Evolutionary conservation across 192 early-diverging fungal species (phyloP), one percentile per base, ranked within the genome.

Genomic region (Backusella psychrophila): DNA sequence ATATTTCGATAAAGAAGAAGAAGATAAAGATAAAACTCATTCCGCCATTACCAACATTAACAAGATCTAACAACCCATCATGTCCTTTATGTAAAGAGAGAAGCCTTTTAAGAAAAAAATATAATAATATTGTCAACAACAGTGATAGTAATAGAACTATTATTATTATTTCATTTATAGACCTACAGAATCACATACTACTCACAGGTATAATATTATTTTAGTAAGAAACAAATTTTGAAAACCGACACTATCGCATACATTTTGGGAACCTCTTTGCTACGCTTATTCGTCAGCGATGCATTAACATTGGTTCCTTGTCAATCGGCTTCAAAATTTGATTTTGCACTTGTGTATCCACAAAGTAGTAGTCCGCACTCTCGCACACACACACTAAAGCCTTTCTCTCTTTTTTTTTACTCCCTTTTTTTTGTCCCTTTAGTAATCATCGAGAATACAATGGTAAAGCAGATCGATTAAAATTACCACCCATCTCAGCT

Each of bases 291-390:
- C 35, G 66, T 68, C 66, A 68, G 69, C 69, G 21, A 42, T 70
- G 69, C 69, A 70, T 70, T 70, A 70, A 70, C 69, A 70, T 71
- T 71, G 70, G 70, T 71, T 71, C 44, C 31, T 34, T 71, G 70
- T 71, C 70, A 71, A 71, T 71, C 41, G 70, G 26, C 23, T 71
- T 49, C 41, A 70, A 41, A 63, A 63, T 63, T 49, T 26, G 21
- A 63, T 63, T 63, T 63, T 63, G 21, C 56, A 63, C 56, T 63
- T 63, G 56, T 63, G 56, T 63, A 63, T 63, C 56, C 56, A 26
- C 9, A 63, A 63, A 29, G 21, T 23, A 63, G 56, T 63, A 63
- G 26, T 59, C 56, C n/a, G 56, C 56, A 53, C 11, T 15, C 11
- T 5, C 1, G 31, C 31, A 44, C 42, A 44, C 38, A 56, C 52